Percentiles rank a stretch among this genome's conserved stretches.
Evolutionary conservation across 768 basidiomycete genomes (phyloP).

Genomic region (Harrya chromipes): DNA sequence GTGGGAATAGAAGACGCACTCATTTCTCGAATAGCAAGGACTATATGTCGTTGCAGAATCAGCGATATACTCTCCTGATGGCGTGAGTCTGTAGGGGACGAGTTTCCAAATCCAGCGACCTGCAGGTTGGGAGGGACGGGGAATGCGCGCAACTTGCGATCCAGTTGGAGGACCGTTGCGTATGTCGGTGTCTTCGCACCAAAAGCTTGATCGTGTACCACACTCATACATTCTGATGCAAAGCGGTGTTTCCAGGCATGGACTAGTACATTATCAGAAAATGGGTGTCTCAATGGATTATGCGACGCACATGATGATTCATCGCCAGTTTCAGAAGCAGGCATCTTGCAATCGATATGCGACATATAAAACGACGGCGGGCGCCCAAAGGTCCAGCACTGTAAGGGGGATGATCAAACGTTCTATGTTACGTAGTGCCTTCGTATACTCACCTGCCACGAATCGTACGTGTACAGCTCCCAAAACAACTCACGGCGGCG

Average conservation of each 20-base stretch:
- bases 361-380: slow-evolving; percentile 66
- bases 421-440: neutral
- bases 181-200: slow-evolving; percentile 69
- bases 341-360: slow-evolving; percentile 66
- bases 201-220: slow-evolving; percentile 69
- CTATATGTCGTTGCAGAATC: slow-evolving; percentile 63
- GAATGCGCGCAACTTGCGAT: slow-evolving; percentile 65
- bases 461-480: slow-evolving; percentile 47
- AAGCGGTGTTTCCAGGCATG: slow-evolving; percentile 72
- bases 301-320: slow-evolving; percentile 53
- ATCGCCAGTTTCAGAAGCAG: slow-evolving; percentile 45
- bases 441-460: slow-evolving; percentile 30
- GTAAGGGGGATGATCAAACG: slow-evolving; percentile 37
- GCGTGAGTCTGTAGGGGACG: slow-evolving; percentile 42
- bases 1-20: slow-evolving; percentile 41
- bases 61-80: slow-evolving; percentile 37
- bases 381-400: slow-evolving; percentile 68
- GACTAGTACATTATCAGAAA: slow-evolving; percentile 35
- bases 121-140: slow-evolving; percentile 65
- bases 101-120: slow-evolving; percentile 62
- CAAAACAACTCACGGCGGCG: slow-evolving; percentile 66
- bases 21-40: slow-evolving; percentile 65
- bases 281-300: neutral
- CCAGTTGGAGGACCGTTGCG: slow-evolving; percentile 62
- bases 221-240: slow-evolving; percentile 63